Conservation (phyloP, 768 basidiomycete species). For the Boletus bicolor region DNA sequence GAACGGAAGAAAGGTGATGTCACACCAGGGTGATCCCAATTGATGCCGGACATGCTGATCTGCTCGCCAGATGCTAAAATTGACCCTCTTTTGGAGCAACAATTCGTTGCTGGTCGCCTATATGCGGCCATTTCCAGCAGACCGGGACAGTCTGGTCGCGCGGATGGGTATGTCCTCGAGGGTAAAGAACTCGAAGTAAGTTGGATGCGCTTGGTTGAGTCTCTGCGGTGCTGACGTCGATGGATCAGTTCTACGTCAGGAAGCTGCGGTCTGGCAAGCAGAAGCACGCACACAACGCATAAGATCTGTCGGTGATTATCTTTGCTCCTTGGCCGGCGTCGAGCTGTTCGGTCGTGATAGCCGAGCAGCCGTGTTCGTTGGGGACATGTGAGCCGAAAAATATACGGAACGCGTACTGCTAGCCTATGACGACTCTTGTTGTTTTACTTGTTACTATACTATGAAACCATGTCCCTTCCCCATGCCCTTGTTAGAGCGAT, state of each 20-base stretch:
- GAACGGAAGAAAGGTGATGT: conserved; percentile 85
- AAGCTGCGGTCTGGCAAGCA: conserved; percentile 92
- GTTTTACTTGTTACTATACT: neutral
- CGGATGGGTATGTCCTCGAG: conserved; percentile 96
- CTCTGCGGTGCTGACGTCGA: conserved; percentile 22
- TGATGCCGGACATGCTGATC: conserved; percentile 16
- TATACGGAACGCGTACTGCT: neutral
- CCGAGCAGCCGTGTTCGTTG: neutral
- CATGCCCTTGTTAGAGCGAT: conserved; percentile 9
- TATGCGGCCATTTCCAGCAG: conserved; percentile 92
- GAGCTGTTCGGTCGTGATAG: neutral
- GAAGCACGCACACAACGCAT: conserved; percentile 74
- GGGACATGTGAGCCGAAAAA: neutral
- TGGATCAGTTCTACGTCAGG: conserved; percentile 82
- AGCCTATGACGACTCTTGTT: neutral
- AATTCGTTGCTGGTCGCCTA: conserved; percentile 93
- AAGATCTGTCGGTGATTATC: conserved; percentile 7
- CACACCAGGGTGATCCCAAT: conserved; percentile 2
- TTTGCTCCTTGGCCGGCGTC: neutral
- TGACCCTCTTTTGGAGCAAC: conserved; percentile 82
- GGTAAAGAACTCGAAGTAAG: conserved; percentile 96
- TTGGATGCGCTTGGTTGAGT: neutral
- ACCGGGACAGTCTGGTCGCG: conserved; percentile 94
- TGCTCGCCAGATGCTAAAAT: conserved; percentile 72
- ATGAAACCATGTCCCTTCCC: neutral